Evolutionary conservation across 768 basidiomycete genomes (phyloP), one percentile per base, ranked within the genome.

Genomic region (Melanogaster broomeanus): DNA sequence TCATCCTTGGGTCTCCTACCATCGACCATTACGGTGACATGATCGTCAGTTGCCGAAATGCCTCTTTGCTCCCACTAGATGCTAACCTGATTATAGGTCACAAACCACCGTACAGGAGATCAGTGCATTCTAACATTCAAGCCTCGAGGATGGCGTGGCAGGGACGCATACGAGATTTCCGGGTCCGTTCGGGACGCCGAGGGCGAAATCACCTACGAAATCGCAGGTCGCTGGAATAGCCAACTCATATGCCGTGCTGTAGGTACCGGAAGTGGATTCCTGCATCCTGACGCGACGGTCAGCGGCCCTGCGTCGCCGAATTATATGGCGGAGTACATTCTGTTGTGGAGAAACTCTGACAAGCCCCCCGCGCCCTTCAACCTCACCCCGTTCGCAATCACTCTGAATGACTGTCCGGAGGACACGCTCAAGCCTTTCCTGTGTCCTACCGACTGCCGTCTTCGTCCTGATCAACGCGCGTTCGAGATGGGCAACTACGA

Each of bases 11-110:
- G 5, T 82, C 78, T 21, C 90, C 90, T 6, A 87, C 86, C 28
- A 93, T 93, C 56, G 92, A 93, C 61, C 92, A 93, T 72, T 93
- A 96, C 63, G 95, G 95, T 6, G 93, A 97, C 64, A 93, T 98
- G 88, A 78, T 85, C 49, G 90, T 93, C 66, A 61, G 89, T 84
- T 4, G 9, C 30, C 48, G n/a, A 38, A 37, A n/a, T 37, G 25
- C 22, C 12, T 25, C 25, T 0, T 38, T 44, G 40, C 12, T n/a
- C 27, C n/a, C 24, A 19, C 19, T 39, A 6, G 41, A 9, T 60
- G 44, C 54, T 35, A 21, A 35, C 50, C 49, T 31, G 33, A 33
- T 55, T 22, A 59, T 37, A 64, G 88, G 70, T 91, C 52, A 89
- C 84, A 34, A 98, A 98, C 60, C 94, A 98, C 65, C 83, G 92